Evolutionary conservation across 1,139 yeast genomes (phyloP).

Genomic region (Kodamaea plutei): DNA sequence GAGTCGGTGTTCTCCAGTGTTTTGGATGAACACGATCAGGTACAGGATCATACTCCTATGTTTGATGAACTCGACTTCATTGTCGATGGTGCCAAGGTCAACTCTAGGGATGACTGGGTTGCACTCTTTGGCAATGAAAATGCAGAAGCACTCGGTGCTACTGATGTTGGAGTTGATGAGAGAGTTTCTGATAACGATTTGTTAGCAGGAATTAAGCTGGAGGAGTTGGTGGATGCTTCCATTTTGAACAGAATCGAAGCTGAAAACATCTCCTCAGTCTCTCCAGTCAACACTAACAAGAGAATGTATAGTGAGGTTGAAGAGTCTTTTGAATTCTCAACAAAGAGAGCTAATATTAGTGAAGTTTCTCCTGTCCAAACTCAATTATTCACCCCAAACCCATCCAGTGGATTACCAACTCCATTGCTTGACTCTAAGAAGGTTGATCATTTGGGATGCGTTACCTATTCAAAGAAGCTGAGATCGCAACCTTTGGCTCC

Average conservation of each 20-base stretch:
- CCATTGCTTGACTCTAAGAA: slow-evolving; percentile 23
- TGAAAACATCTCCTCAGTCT: not conserved
- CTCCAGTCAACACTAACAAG: slow-evolving; percentile 11
- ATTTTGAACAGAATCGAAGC: slow-evolving; percentile 6
- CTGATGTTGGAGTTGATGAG: slow-evolving; percentile 2
- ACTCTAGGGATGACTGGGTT: slow-evolving; percentile 55
- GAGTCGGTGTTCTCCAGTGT: slow-evolving; percentile 58
- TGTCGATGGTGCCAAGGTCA: slow-evolving; percentile 44
- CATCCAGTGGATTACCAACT: slow-evolving; percentile 32
- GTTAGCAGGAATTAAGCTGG: slow-evolving; percentile 16
- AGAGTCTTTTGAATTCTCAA: slow-evolving; percentile 23
- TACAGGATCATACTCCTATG: slow-evolving; percentile 58
- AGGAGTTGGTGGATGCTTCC: slow-evolving; percentile 19
- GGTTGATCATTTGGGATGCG: slow-evolving; percentile 60
- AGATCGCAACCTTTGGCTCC: slow-evolving; percentile 64
- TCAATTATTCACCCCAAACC: slow-evolving; percentile 33
- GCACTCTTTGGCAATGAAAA: slow-evolving; percentile 54
- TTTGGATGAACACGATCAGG: slow-evolving; percentile 33
- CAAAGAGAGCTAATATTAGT: too few relatives aligned
- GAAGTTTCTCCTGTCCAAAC: slow-evolving; percentile 2
- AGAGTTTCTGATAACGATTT: slow-evolving; percentile 8
- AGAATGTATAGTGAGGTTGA: slow-evolving; percentile 30
- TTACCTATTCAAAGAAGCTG: slow-evolving; percentile 61
- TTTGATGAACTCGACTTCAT: slow-evolving; percentile 53
- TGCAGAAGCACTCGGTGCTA: slow-evolving; percentile 12